Percentiles rank a stretch among this genome's conserved stretches.
These are phyloP conservation scores for Pseudoperonospora humuli DNA, from an alignment of 352 stramenopile genomes.

Conservation along the genomic window DNA sequence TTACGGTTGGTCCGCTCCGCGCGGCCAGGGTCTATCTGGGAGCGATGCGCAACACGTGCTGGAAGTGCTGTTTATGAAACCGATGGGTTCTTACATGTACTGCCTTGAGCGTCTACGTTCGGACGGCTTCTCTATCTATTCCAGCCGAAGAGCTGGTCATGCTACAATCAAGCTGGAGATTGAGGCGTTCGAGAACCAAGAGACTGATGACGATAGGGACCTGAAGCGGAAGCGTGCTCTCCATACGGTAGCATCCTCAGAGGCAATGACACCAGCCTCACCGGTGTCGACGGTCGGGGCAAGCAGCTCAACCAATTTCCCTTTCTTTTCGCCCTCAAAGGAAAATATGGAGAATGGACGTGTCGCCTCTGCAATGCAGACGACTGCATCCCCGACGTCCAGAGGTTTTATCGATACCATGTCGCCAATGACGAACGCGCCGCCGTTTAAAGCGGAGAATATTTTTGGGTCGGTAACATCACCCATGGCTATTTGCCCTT, in stretches of 20 bases:
- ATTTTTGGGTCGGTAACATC: constrained; percentile 23
- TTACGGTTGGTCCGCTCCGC: constrained; percentile 78
- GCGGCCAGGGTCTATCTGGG: constrained; percentile 63
- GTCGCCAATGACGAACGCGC: constrained; percentile 21
- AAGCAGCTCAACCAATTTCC: constrained; percentile 26
- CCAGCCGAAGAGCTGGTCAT: constrained; percentile 61
- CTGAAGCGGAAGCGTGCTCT: constrained; percentile 52
- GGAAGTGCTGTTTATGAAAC: constrained; percentile 79
- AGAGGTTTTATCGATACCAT: constrained; percentile 29
- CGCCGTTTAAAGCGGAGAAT: constrained; percentile 33
- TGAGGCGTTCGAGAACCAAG: constrained; percentile 45
- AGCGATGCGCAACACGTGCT: constrained; percentile 73
- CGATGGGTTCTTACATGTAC: constrained; percentile 77
- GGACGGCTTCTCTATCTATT: constrained; percentile 75
- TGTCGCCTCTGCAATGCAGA: constrained; percentile 6
- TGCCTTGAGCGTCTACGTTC: constrained; percentile 70
- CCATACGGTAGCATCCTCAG: constrained; percentile 10
- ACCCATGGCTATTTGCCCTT: constrained; percentile 19
- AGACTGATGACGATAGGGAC: constrained; percentile 28
- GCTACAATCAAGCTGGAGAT: constrained; percentile 44
- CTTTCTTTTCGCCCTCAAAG: constrained; percentile 35
- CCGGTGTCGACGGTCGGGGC: constrained; percentile 28
- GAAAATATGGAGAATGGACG: constrained; percentile 20
- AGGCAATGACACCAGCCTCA: constrained; percentile 25
- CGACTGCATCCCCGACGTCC: constrained; percentile 5